Evolutionary conservation across 139 green algal species (phyloP), one percentile per base, ranked within the genome.

Genomic region (Closterium sp.): DNA sequence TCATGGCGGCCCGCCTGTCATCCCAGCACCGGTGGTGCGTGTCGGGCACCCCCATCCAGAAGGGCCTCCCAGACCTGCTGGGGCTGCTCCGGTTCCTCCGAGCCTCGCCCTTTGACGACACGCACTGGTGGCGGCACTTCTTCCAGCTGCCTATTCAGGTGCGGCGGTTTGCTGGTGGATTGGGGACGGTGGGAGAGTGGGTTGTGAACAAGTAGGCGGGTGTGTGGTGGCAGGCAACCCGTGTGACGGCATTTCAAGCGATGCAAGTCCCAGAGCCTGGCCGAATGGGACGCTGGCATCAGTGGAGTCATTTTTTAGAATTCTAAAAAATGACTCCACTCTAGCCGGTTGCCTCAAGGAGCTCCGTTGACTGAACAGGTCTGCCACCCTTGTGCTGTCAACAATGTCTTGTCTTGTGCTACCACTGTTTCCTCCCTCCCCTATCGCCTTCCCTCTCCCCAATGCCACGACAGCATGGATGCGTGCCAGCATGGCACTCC

Each of bases 51-150:
- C 97, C 97, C 32, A 94, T 99, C 66, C 96, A 95, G 83, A 88
- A 94, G 0, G 97, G 97, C 9, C 86, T 98, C 87, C 96, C 98
- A 36, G 97, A 99, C 93, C 88, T 99, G 28, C 96, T 92, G 21
- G 97, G 97, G 33, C 96, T 99, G 33, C 31, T 98, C 31, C 88
- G 88, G n/a, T 99, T 99, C 94, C 94, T 99, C 88, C 69, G 86
- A 30, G 92, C 89, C 9, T 83, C 85, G 28, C 94, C 94, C 25
- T 94, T 93, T 31, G 35, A 91, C 83, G 33, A 90, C 4, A 92
- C 85, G 36, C 36, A 76, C 84, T 98, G 96, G 96, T 98, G 96
- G 96, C 43, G 36, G 19, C 84, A 88, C 12, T 92, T 89, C 12
- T 64, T 97, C n/a, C 95, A 96, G 88, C 34, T 90, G 4, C 96